Evolutionary conservation across 192 early-diverging fungal genomes (phyloP).

Genomic region (Chytriomyces sp.): DNA sequence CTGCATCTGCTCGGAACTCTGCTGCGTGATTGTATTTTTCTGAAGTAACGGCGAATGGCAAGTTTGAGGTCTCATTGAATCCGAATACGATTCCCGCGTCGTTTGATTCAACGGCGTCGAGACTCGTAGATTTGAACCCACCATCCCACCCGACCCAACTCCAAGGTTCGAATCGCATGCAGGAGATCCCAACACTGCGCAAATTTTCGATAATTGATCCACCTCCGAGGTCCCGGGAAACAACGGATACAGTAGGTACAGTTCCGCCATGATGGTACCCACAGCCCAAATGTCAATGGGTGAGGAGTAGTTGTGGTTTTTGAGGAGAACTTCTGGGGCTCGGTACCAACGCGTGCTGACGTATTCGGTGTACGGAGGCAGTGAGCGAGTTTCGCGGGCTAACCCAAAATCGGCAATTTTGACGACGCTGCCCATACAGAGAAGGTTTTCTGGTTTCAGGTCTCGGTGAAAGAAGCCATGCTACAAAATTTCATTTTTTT

Average conservation of each 20-base stretch:
- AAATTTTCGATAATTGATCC: slow-evolving; percentile 89
- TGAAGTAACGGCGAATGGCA: slow-evolving; percentile 1
- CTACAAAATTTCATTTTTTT: neutral
- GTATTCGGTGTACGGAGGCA: slow-evolving; percentile 94
- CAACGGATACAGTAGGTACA: slow-evolving; percentile 82
- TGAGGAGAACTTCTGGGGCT: slow-evolving; percentile 91
- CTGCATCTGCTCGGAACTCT: neutral
- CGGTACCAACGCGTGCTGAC: slow-evolving; percentile 97
- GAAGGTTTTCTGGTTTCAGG: slow-evolving; percentile 69
- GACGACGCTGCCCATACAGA: slow-evolving; percentile 22
- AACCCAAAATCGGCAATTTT: slow-evolving; percentile 98
- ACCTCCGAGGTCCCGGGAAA: slow-evolving; percentile 95
- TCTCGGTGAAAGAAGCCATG: slow-evolving; percentile 95
- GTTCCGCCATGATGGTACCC: slow-evolving; percentile 89
- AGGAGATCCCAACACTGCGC: slow-evolving; percentile 81
- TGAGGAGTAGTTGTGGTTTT: slow-evolving; percentile 80
- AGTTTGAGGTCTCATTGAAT: neutral
- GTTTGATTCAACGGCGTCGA: slow-evolving; percentile 8
- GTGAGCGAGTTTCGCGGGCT: slow-evolving; percentile 85
- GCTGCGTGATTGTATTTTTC: neutral
- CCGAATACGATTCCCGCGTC: neutral
- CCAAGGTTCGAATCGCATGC: neutral
- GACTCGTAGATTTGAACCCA: slow-evolving; percentile 5
- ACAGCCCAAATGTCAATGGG: slow-evolving; percentile 98
- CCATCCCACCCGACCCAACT: slow-evolving; percentile 27